Evolutionary conservation across 257 asterid species (phyloP).

Genomic region (Mentha longifolia): DNA sequence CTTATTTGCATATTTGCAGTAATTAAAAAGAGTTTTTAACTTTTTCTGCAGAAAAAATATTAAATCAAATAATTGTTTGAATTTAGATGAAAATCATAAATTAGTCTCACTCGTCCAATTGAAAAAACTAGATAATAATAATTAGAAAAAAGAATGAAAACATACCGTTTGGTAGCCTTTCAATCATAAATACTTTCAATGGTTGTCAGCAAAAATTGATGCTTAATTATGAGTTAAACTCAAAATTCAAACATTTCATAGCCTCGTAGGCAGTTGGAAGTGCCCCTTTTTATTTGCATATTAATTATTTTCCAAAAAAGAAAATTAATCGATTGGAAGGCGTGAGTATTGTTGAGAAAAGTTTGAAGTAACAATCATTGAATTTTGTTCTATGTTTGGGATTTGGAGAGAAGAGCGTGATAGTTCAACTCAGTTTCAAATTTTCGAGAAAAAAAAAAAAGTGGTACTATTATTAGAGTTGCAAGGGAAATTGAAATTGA

Average conservation of each 20-base stretch:
- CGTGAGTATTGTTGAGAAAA: constrained; percentile 36
- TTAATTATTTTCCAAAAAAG: constrained; percentile 4
- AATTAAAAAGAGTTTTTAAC: no score
- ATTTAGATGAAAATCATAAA: no score
- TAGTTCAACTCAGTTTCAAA: constrained; percentile 26
- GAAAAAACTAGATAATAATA: background rate
- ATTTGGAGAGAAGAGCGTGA: constrained; percentile 21
- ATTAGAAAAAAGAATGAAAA: background rate
- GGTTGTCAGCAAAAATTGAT: constrained; percentile 32
- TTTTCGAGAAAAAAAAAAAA: constrained; percentile 25
- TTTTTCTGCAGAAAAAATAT: no score
- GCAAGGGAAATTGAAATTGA: constrained; percentile 13
- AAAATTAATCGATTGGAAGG: constrained; percentile 37
- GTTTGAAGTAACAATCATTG: constrained; percentile 36
- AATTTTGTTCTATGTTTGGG: constrained; percentile 20
- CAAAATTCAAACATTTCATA: constrained; percentile 31
- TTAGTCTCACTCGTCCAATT: background rate
- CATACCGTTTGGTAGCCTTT: constrained; percentile 28
- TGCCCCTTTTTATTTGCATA: constrained; percentile 13
- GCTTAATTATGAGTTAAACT: constrained; percentile 33
- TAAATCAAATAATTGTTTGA: no score
- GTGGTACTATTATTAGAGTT: constrained; percentile 21
- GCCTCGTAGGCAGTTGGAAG: constrained; percentile 4
- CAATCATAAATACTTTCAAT: constrained; percentile 22
- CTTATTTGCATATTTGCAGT: no score